phyloP scores from a whole-genome alignment of 179 eudicot genomes.

The Sideroxylon spinosum region DNA sequence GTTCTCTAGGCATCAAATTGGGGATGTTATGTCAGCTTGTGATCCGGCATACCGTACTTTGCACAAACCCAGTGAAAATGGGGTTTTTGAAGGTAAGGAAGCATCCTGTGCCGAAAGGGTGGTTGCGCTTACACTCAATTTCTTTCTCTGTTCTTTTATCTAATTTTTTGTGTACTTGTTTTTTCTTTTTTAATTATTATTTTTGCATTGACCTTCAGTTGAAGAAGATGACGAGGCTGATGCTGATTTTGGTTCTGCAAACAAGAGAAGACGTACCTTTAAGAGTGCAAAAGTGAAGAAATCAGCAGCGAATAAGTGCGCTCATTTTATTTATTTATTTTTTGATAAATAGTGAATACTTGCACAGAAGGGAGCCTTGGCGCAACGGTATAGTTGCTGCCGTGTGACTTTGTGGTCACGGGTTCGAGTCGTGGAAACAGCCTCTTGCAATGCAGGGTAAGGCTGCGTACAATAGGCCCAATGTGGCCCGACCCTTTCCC shows the following conservation, averaged over 20 bases:
- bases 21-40: conserved; percentile 77
- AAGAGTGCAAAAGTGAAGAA: conserved; percentile 66
- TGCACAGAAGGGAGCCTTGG: no score
- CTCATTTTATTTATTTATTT: conserved; percentile 6
- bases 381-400: no score
- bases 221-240: conserved; percentile 75
- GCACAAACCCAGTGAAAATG: conserved; percentile 74
- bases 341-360: no score
- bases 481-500: no score
- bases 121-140: background rate
- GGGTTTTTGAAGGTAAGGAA: conserved; percentile 63
- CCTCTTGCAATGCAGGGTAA: no score
- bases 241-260: conserved; percentile 72
- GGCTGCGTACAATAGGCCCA: no score
- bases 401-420: no score
- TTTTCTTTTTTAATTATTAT: background rate
- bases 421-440: no score
- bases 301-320: conserved; percentile 57
- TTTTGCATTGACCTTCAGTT: conserved; percentile 33
- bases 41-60: conserved; percentile 90
- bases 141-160: background rate
- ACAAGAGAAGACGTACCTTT: conserved; percentile 68
- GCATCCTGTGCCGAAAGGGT: background rate
- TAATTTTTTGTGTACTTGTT: no score
- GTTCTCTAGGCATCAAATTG: conserved; percentile 79